Base-by-base conservation (phyloP, 148 eudicot species). In the Dysphania ambrosioides region DNA sequence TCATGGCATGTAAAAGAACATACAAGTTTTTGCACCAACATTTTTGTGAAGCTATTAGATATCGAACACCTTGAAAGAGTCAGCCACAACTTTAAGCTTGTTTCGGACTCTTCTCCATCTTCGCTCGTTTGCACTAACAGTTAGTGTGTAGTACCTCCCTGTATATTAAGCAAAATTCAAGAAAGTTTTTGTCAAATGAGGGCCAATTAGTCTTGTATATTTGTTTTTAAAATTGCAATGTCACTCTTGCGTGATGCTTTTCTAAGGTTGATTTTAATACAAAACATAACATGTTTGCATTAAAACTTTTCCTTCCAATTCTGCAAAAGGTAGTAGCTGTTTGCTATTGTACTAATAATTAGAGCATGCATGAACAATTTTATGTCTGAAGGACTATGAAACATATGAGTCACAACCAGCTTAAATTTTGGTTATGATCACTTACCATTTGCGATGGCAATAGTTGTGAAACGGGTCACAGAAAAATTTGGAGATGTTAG, bases 381-480 rank as follows among this genome's bases (percentile, higher is more conserved):
- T 2, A 36, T 36, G 40, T 36, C 40, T 4, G 40, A n/a, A n/a
- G 40, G 40, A 36, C 5, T 5, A 4, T 36, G 8, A 36, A 36
- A 2, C 40, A 36, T 36, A 0, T 36, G 40, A 36, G n/a, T 36
- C 8, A n/a, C n/a, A n/a, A n/a, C n/a, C n/a, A n/a, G n/a, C n/a
- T n/a, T n/a, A n/a, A n/a, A n/a, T n/a, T n/a, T n/a, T 27, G 23
- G 24, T 31, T 15, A 36, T 3, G 12, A 31, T 35, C 16, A 66
- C 79, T 79, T 86, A 93, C 98, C 97, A 72, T 93, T 93, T 70
- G 86, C 98, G 80, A 93, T 89, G 47, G 97, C 94, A 73, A 89
- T 79, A 57, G 94, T 91, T 21, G 94, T 89, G 77, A 93, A 93
- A 59, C 86, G 94, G 70, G 87, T 76, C 35, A 95, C 86, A 1